phyloP scores from a whole-genome alignment of 1,284 basidiomycete species.

The Cystobasidium slooffiae region DNA sequence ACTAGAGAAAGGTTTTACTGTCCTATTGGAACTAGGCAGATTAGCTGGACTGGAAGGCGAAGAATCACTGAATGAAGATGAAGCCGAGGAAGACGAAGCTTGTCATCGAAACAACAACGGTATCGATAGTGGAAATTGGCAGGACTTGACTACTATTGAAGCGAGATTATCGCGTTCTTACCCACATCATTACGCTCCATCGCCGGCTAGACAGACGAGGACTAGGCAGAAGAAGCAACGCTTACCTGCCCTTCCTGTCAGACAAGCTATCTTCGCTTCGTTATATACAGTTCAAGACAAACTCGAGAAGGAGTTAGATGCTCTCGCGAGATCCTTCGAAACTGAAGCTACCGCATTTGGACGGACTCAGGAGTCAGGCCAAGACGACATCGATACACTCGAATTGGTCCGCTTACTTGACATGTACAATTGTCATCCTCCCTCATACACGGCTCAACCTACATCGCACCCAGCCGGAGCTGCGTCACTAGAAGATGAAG shows the following conservation, averaged over 20 bases:
- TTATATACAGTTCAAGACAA: conserved; percentile 14
- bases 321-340: neutral
- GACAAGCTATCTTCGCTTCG: conserved; percentile 16
- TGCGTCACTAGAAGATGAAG: neutral
- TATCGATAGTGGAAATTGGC: conserved; percentile 2
- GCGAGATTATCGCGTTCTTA: conserved; percentile 12
- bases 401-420: conserved; percentile 13
- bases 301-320: conserved; percentile 12
- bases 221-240: neutral
- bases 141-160: conserved; percentile 21
- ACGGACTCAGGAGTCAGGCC: neutral
- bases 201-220: neutral
- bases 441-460: neutral
- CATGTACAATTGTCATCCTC: conserved; percentile 20
- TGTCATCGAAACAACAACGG: too few relatives aligned
- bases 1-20: conserved; percentile 25
- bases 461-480: neutral
- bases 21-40: conserved; percentile 4
- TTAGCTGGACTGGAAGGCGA: neutral
- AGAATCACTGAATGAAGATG: neutral
- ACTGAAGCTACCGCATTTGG: neutral
- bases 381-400: conserved; percentile 5
- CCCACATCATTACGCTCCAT: neutral
- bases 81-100: neutral
- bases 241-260: conserved; percentile 4